Percentiles rank a stretch among this genome's conserved stretches.
Conservation (phyloP, 208 protist genomes). For the Chromosphaera perkinsii region DNA sequence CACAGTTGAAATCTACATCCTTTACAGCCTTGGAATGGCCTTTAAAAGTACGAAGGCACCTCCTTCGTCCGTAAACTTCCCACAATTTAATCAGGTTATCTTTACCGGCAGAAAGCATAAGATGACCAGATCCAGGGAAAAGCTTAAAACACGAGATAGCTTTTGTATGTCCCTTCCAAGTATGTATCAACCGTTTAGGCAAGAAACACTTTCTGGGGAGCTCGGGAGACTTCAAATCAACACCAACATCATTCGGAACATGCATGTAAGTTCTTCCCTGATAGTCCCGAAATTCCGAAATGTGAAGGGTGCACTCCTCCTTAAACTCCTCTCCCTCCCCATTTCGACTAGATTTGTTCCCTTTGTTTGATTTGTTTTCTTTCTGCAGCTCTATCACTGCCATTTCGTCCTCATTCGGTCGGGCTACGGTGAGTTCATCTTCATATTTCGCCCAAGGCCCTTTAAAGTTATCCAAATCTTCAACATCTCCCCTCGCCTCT, state of each 20-base stretch:
- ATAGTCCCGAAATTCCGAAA: conserved; percentile 45
- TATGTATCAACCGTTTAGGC: conserved; percentile 66
- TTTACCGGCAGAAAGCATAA: conserved; percentile 82
- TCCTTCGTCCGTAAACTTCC: conserved; percentile 66
- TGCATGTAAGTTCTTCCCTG: conserved; percentile 53
- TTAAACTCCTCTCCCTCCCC: no score
- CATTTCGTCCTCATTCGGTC: conserved; percentile 25
- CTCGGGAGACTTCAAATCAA: conserved; percentile 15
- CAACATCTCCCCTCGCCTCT: conserved; percentile 23
- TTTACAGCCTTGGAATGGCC: conserved; percentile 80
- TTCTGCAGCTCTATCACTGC: conserved; percentile 18
- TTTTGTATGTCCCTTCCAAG: conserved; percentile 66
- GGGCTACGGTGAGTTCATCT: conserved; percentile 10
- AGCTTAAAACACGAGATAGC: conserved; percentile 79
- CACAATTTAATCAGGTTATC: conserved; percentile 75
- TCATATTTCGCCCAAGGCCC: conserved; percentile 50
- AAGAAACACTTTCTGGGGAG: conserved; percentile 52
- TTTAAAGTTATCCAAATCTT: conserved; percentile 32
- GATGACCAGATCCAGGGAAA: conserved; percentile 79
- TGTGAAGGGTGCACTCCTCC: no score
- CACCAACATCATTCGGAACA: conserved; percentile 29
- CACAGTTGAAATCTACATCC: conserved; percentile 74
- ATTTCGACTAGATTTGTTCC: no score
- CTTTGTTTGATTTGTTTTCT: background rate
- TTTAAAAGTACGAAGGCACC: conserved; percentile 77